Base-by-base conservation (phyloP, 2,329 filamentous ascomycete genomes). In the Sporothrix luriei region DNA sequence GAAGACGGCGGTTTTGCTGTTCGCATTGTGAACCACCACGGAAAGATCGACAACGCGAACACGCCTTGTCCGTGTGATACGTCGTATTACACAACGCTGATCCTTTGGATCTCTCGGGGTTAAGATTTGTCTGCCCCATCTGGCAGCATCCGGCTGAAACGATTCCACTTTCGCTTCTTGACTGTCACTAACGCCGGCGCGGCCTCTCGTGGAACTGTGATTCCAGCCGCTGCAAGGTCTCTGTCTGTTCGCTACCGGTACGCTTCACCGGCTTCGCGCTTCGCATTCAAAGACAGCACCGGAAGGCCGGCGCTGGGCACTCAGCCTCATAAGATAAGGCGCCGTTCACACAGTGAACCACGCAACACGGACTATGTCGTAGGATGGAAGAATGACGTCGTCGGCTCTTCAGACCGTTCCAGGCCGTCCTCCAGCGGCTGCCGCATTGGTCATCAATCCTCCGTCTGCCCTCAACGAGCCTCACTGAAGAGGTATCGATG, bases 331-430 rank as follows among this genome's bases (percentile, higher is more conserved):
- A 7, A 49, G 48, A 49, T 21, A 7, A n/a, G 16, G 19, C 48
- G 48, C 5, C 16, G 16, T 16, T 10, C 5, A 19, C 16, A 7
- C 16, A 16, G 6, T 7, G 48, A 49, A n/a, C 2, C 1, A 49
- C 4, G 48, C 16, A n/a, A 6, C 16, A 10, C 9, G 16, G 46
- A 49, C 6, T n/a, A 16, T n/a, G 48, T 49, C 5, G 48, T 9
- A 49, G 43, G 16, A 43, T 14, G 55, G 43, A 43, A 40, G 55
- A n/a, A 61, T 61, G 55, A 61, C 55, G 55, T 61, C 55, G 55
- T 21, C 11, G 55, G 33, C 9, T 19, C 29, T 19, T 38, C 29
- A 29, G 38, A 29, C 54, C 54, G 54, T 38, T n/a, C 29, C 10
- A 24, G 49, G 33, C 33, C n/a, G n/a, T 52, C 11, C n/a, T 61